Evolutionary conservation across 2,329 filamentous ascomycete genomes (phyloP).

Genomic region (Beauveria varroae): DNA sequence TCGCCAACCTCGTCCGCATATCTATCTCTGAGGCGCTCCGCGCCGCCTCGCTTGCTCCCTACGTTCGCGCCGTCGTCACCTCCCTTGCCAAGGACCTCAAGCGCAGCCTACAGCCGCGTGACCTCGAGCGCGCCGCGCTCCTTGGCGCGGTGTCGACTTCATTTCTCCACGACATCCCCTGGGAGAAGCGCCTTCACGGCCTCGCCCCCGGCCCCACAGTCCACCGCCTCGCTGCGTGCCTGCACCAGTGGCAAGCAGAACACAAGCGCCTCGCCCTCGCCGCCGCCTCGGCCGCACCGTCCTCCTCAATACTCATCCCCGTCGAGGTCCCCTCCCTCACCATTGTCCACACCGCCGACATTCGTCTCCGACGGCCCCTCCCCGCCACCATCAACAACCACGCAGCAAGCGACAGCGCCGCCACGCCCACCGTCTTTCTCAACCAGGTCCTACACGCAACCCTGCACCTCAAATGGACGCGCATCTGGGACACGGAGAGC

Average conservation of each 20-base stretch:
- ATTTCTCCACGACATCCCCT: constrained; percentile 38
- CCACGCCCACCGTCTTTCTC: constrained; percentile 42
- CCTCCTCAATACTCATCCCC: constrained; percentile 69
- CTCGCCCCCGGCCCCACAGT: constrained; percentile 35
- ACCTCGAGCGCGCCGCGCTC: constrained; percentile 50
- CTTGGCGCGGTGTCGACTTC: constrained; percentile 43
- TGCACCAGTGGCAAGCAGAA: constrained; percentile 27
- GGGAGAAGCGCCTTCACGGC: constrained; percentile 42
- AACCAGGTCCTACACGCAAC: constrained; percentile 60
- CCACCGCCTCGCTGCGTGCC: constrained; percentile 18
- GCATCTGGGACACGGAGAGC: constrained; percentile 49
- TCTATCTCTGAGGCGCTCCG: constrained; percentile 35
- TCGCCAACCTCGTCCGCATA: constrained; percentile 42
- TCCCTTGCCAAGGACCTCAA: constrained; percentile 37
- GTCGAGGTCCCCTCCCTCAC: constrained; percentile 82
- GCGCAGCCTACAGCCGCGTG: constrained; percentile 35
- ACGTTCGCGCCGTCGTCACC: constrained; percentile 38
- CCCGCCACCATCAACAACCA: constrained; percentile 22
- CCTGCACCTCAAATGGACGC: constrained; percentile 55
- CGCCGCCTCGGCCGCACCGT: constrained; percentile 26
- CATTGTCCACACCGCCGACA: constrained; percentile 72
- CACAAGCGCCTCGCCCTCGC: constrained; percentile 21
- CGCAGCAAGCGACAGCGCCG: constrained; percentile 16
- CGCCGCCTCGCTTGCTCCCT: constrained; percentile 35
- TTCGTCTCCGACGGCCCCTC: constrained; percentile 42